Base-by-base conservation (phyloP, 164 flowering plant species). In the Kalanchoe fedtschenkoi region DNA sequence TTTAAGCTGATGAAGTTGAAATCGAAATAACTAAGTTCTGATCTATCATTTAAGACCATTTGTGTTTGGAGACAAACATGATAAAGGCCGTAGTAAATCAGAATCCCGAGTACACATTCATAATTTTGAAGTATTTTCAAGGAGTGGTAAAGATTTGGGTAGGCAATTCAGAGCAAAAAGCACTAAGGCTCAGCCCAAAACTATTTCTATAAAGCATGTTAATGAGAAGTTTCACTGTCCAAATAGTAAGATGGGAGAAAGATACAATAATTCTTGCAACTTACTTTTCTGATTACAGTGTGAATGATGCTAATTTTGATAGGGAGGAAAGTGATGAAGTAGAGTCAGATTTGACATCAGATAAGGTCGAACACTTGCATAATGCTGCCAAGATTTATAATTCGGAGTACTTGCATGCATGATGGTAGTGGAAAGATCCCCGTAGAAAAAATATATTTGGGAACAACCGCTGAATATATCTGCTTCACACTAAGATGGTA, bases 201-300 rank as follows among this genome's bases (percentile, higher is more conserved):
- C 55, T 66, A 64, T 65, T 71, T 76, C 77, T 64, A 62, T 68
- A 0, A 86, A 81, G 78, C 76, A 66, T 53, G 65, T 64, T 24
- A 24, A 14, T 63, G 92, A 84, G 65, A 84, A 80, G 78, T 74
- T 77, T 5, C 77, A 77, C 38, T 72, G 74, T 66, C 66, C 83
- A 61, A 76, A 70, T 70, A 77, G 68, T 69, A 72, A 81, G 74
- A 61, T 65, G 65, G 71, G 60, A 72, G 96, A 83, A 43, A 76
- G 88, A 68, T 74, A 73, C 66, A 88, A 85, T 37, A 78, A 79
- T 68, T 74, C 81, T 64, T 88, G 93, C 73, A 75, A 86, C 68
- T 66, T 75, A 72, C 56, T 75, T 68, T 6, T 69, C 39, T 70
- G 87, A 79, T 32, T 81, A 79, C 66, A 71, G 83, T 68, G 60